Evolutionary conservation across 441 rosid genomes (phyloP).

Genomic region (Breynia disticha): DNA sequence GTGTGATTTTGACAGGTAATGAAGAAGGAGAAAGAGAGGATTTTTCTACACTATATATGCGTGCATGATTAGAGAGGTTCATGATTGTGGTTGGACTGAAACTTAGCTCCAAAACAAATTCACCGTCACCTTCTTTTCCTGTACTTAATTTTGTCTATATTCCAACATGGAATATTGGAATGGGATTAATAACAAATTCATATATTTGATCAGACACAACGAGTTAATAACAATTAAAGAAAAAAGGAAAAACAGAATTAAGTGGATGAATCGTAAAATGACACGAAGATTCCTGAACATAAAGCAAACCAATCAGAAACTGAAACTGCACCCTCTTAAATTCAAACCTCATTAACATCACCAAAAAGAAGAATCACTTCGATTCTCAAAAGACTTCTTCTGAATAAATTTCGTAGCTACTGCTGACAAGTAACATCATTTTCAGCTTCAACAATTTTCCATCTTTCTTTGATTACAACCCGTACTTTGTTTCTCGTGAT

Average conservation of each 20-base stretch:
- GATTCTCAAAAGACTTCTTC: not conserved
- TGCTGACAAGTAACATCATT: conserved; percentile 21
- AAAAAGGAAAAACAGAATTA: too few species aligned
- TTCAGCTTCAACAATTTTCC: conserved; percentile 20
- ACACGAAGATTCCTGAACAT: not conserved
- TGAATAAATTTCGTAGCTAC: not conserved
- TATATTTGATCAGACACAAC: too few species aligned
- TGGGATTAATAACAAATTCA: too few species aligned
- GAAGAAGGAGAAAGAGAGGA: conserved; percentile 3
- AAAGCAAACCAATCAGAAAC: not conserved
- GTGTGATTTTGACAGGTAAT: conserved; percentile 49
- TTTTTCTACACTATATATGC: conserved; percentile 6
- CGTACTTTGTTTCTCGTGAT: conserved; percentile 14
- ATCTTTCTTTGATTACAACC: conserved; percentile 18
- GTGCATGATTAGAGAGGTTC: conserved; percentile 32
- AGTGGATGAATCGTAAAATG: too few species aligned
- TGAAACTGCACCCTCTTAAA: not conserved
- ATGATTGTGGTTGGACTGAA: conserved; percentile 39
- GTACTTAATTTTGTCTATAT: not conserved
- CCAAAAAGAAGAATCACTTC: not conserved
- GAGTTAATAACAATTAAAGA: too few species aligned
- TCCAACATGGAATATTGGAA: too few species aligned
- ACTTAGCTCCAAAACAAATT: conserved; percentile 29
- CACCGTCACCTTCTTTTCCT: not conserved
- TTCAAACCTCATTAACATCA: not conserved